Evolutionary conservation across 257 asterid genomes (phyloP), one percentile per base, ranked within the genome.

Genomic region (Knoxia roxburghii): DNA sequence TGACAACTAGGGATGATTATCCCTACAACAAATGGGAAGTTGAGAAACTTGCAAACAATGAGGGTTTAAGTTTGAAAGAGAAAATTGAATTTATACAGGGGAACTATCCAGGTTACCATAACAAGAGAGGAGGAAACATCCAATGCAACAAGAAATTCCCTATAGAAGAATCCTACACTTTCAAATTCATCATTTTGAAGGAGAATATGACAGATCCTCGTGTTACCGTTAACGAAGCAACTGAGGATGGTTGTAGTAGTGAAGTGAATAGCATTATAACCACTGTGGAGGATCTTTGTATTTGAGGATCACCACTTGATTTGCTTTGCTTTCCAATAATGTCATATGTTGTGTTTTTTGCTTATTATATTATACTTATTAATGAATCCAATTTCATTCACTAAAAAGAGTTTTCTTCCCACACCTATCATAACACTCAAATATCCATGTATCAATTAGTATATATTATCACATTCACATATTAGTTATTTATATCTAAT

Each of bases 71-170:
- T 2, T 20, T 64, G 15, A 55, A 72, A 41, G 66, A 64, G 33
- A 72, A 55, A 35, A 66, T 43, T 55, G 66, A 72, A 24, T 72
- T 72, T 21, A 0, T 21, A 8, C 17, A 54, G 17, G 13, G 27
- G 21, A 32, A 56, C 32, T 72, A 72, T 72, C 76, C 71, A n/a
- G 76, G 67, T 15, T 72, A 65, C 51, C 70, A 72, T 21, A 64
- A 72, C 59, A 72, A 65, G 66, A 72, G 67, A 48, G 76, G 76
- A 5, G 49, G 71, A 11, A 6, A 35, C 18, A 21, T 13, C 7
- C 41, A 72, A 0, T 32, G 76, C 5, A 65, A 64, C 53, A 20
- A 26, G 15, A 57, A 32, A 3, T 64, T 72, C 21, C 71, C 76
- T 0, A n/a, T 4, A 0, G 3, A 26, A 18, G 11, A 55, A 10